A percentile compares a stretch with the other conserved stretches of the same genome.
These are phyloP conservation scores for Elsinoe ampelina DNA, from an alignment of 2,329 filamentous ascomycete species.

Conservation along the genomic window DNA sequence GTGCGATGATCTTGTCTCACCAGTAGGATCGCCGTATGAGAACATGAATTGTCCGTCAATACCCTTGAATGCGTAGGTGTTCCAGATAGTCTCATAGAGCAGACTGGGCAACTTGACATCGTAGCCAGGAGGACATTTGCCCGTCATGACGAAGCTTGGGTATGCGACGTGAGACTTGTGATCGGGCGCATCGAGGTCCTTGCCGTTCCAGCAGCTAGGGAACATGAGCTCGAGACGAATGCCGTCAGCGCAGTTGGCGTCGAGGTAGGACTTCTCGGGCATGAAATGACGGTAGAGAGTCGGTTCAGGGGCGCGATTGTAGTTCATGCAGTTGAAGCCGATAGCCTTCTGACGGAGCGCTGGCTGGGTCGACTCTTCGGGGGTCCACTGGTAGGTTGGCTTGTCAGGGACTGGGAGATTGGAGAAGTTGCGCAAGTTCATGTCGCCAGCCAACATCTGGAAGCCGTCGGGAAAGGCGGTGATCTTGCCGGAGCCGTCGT, in stretches of 20 bases:
- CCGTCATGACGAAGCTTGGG: slow-evolving; percentile 65
- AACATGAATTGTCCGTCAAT: slow-evolving; percentile 62
- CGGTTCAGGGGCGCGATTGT: slow-evolving; percentile 54
- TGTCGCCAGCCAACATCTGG: slow-evolving; percentile 72
- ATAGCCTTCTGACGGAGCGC: slow-evolving; percentile 70
- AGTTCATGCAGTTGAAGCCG: slow-evolving; percentile 95
- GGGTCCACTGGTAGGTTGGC: slow-evolving; percentile 61
- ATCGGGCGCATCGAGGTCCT: slow-evolving; percentile 45
- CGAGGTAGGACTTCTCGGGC: slow-evolving; percentile 69
- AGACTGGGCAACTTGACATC: slow-evolving; percentile 61
- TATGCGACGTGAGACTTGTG: slow-evolving; percentile 65
- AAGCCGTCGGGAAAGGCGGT: slow-evolving; percentile 68
- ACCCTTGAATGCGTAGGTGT: slow-evolving; percentile 56
- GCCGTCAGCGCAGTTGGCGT: slow-evolving; percentile 72
- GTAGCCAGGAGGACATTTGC: slow-evolving; percentile 62
- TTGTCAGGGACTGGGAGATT: slow-evolving; percentile 54
- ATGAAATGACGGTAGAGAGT: slow-evolving; percentile 74
- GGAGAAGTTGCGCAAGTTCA: slow-evolving; percentile 57
- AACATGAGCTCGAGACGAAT: slow-evolving; percentile 79
- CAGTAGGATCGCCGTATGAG: slow-evolving; percentile 67
- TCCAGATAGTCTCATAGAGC: slow-evolving; percentile 80
- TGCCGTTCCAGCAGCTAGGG: slow-evolving; percentile 80
- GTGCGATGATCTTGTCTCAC: slow-evolving; percentile 28
- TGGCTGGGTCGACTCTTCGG: slow-evolving; percentile 56
- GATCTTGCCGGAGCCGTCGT: slow-evolving; percentile 30